These are phyloP conservation scores for Phytophthora rubi DNA, from an alignment of 352 stramenopile genomes.

Conservation along the genomic window DNA sequence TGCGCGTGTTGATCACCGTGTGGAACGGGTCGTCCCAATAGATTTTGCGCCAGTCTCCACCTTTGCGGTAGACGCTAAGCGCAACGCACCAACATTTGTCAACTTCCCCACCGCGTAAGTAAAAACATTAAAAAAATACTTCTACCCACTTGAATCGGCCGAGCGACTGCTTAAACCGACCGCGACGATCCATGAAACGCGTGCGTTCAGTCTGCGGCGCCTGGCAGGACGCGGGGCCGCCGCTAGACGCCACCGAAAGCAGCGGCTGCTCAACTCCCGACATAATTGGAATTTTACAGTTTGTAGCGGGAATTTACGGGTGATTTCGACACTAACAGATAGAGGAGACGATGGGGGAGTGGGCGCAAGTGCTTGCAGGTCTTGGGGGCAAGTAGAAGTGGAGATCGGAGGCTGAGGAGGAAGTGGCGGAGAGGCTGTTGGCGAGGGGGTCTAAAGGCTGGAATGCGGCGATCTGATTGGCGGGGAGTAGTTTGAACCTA, in stretches of 20 bases:
- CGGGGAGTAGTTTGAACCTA: constrained; percentile 9
- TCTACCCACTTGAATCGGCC: constrained; percentile 70
- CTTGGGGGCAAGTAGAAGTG: not conserved
- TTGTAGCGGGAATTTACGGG: constrained; percentile 2
- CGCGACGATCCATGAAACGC: constrained; percentile 68
- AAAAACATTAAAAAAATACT: constrained; percentile 12
- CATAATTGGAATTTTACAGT: constrained; percentile 21
- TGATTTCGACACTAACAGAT: constrained; percentile 12
- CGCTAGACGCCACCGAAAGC: constrained; percentile 37
- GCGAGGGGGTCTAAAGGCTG: constrained; percentile 3
- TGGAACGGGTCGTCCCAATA: constrained; percentile 90
- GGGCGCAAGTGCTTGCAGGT: not conserved
- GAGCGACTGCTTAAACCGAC: constrained; percentile 74
- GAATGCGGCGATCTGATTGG: constrained; percentile 16
- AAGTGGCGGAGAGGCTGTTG: constrained; percentile 3
- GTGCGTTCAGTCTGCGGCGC: constrained; percentile 17
- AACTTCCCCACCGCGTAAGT: constrained; percentile 1
- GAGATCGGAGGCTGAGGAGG: not conserved
- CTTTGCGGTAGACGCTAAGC: constrained; percentile 62
- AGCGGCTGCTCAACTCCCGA: constrained; percentile 44
- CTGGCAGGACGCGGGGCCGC: constrained; percentile 6
- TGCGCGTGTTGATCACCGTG: constrained; percentile 88
- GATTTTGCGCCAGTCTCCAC: constrained; percentile 82
- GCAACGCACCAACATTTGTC: constrained; percentile 11
- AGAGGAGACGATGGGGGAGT: constrained; percentile 13